These are phyloP conservation scores for Candida ficus DNA, from an alignment of 805 yeast species.

Conservation along the genomic window DNA sequence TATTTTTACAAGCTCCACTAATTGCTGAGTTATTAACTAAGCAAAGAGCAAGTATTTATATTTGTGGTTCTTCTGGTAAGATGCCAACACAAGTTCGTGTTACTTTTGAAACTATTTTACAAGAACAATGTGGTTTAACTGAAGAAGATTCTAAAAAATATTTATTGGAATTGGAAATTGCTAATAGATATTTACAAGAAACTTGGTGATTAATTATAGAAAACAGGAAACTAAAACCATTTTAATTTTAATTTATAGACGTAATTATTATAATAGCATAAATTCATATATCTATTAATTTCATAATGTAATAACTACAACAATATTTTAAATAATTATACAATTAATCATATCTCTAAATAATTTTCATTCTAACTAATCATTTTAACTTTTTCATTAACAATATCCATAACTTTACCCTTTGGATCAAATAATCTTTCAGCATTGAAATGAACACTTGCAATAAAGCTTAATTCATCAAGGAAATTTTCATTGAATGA, in stretches of 20 bases:
- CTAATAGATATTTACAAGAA: conserved; percentile 74
- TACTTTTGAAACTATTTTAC: conserved; percentile 64
- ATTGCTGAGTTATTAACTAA: conserved; percentile 51
- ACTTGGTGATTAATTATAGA: conserved; percentile 62
- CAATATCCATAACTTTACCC: background rate
- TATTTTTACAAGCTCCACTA: conserved; percentile 45
- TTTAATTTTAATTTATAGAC: no score
- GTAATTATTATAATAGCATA: no score
- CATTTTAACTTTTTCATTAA: background rate
- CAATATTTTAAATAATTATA: no score
- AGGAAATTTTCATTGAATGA: conserved; percentile 14
- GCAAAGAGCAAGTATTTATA: conserved; percentile 56
- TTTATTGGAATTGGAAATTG: conserved; percentile 54
- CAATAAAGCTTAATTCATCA: conserved; percentile 29
- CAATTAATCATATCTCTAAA: no score
- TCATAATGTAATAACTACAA: no score
- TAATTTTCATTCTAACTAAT: background rate
- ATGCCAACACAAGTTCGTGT: conserved; percentile 89
- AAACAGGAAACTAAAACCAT: background rate
- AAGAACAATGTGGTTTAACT: conserved; percentile 36
- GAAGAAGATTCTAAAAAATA: conserved; percentile 45
- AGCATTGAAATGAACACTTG: conserved; percentile 17
- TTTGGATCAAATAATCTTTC: background rate
- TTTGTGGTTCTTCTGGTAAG: conserved; percentile 91
- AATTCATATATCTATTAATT: no score